A percentile compares a stretch with the other conserved stretches of the same genome.
Conservation (phyloP, 1,284 basidiomycete species). For the Leccinum pachyderme region DNA sequence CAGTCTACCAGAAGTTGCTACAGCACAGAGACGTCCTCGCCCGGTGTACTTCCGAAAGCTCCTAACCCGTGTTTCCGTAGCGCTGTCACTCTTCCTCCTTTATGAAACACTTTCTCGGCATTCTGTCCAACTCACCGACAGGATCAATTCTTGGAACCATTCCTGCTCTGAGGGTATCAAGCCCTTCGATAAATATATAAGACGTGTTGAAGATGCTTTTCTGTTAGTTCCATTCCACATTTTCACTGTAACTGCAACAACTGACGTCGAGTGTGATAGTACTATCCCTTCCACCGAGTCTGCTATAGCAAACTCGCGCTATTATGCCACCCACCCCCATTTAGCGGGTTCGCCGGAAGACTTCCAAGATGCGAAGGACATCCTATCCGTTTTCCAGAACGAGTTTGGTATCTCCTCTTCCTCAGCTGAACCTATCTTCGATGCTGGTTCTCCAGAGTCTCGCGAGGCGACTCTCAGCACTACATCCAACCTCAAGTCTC, state of each 20-base stretch:
- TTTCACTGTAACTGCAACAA: not conserved
- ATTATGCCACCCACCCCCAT: slow-evolving; percentile 68
- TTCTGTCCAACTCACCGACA: slow-evolving; percentile 1
- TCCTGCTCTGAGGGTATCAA: not conserved
- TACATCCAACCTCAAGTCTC: slow-evolving; percentile 41
- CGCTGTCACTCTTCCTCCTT: slow-evolving; percentile 14
- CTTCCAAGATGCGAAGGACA: slow-evolving; percentile 59
- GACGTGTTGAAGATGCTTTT: slow-evolving; percentile 24
- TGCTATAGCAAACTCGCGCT: slow-evolving; percentile 43
- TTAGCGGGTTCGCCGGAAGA: slow-evolving; percentile 68
- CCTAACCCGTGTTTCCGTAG: slow-evolving; percentile 4
- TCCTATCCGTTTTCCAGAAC: slow-evolving; percentile 62
- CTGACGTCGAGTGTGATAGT: slow-evolving; percentile 15
- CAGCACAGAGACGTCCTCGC: not conserved
- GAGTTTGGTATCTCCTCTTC: slow-evolving; percentile 54
- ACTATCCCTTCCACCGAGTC: slow-evolving; percentile 25
- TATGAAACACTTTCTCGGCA: slow-evolving; percentile 5
- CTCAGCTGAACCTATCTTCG: slow-evolving; percentile 51
- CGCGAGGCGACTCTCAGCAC: slow-evolving; percentile 60
- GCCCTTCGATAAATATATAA: slow-evolving; percentile 15
- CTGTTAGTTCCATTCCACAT: slow-evolving; percentile 19
- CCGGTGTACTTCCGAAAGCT: slow-evolving; percentile 4
- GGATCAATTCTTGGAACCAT: slow-evolving; percentile 10
- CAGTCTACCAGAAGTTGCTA: slow-evolving; percentile 13
- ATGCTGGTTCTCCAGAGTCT: slow-evolving; percentile 63